Conservation (phyloP, 805 yeast species). For the Nematodospora valgi region DNA sequence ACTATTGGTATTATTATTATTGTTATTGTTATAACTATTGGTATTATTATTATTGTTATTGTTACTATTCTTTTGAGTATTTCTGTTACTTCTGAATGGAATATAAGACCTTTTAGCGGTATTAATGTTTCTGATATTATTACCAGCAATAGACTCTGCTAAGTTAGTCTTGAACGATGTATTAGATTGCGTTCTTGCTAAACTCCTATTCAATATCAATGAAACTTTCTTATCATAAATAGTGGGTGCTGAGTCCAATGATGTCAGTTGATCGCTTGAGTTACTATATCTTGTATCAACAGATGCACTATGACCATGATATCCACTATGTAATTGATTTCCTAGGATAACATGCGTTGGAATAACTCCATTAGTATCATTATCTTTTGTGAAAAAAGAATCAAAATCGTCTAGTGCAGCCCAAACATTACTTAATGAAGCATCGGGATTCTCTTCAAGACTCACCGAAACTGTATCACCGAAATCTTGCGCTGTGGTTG, state of each 20-base stretch:
- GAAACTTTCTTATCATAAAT: slow-evolving; percentile 78
- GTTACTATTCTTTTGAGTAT: slow-evolving; percentile 18
- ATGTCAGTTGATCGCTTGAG: slow-evolving; percentile 40
- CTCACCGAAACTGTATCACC: slow-evolving; percentile 47
- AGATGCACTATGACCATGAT: slow-evolving; percentile 50
- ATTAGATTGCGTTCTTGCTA: slow-evolving; percentile 71
- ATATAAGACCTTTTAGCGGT: slow-evolving; percentile 32
- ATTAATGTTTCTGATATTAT: slow-evolving; percentile 7
- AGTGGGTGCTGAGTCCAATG: slow-evolving; percentile 72
- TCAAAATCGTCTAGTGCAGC: slow-evolving; percentile 88
- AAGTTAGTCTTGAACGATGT: slow-evolving; percentile 73
- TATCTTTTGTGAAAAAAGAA: slow-evolving; percentile 71
- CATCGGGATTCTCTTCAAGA: slow-evolving; percentile 61
- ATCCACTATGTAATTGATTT: slow-evolving; percentile 7
- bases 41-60: neutral
- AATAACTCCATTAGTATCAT: slow-evolving; percentile 11
- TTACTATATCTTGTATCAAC: slow-evolving; percentile 54
- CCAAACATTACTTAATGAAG: slow-evolving; percentile 84
- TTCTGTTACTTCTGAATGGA: slow-evolving; percentile 28
- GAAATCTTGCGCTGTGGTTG: slow-evolving; percentile 11
- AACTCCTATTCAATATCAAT: slow-evolving; percentile 65
- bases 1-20: slow-evolving; percentile 11
- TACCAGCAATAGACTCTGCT: slow-evolving; percentile 55
- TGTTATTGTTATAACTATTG: too few species aligned
- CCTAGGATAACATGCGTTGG: slow-evolving; percentile 4